Base-by-base conservation (phyloP, 1,284 basidiomycete species). In the Ustilago hordei region DNA sequence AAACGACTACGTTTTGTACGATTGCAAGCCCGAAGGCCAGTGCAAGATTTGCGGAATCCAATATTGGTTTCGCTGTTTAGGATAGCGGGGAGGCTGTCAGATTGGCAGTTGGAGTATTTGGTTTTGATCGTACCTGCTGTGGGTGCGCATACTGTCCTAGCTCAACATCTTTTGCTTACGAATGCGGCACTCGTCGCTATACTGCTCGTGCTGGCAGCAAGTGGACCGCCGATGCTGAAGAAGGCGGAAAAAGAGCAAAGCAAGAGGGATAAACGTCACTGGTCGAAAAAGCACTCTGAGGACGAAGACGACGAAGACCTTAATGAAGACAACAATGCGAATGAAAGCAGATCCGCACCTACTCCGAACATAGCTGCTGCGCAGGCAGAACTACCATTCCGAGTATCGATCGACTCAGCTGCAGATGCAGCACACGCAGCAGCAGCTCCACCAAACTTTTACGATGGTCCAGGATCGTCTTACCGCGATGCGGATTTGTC, bases 101-200 rank as follows among this genome's bases (percentile, higher is more conserved):
- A 70, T 41, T 75, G 68, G 77, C 67, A 72, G 56, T 58, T 88
- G 23, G 91, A 95, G 85, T 94, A 91, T 87, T 50, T 88, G 2
- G 84, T 92, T 3, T 89, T 95, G 11, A 89, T 92, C 28, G 68
- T 93, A 0, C 95, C 95, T 0, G 88, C 95, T 9, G 88, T 95
- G 1, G 88, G 95, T 3, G 91, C 91, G 1, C 90, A 95, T 86
- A 97, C 95, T 0, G 61, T 92, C 32, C 91, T 92, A 74, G 91
- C 94, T 0, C 85, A 89, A 19, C 86, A 87, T 7, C 91, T 93
- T 0, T 71, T 88, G 0, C 56, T 88, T 1, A 88, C 95, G 50
- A 90, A 90, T 48, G 84, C 94, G 1, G 76, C 90, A 0, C 58
- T 89, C 17, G 17, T 68, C 5, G 43, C 47, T 0, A 13, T 43